Evolutionary conservation across 2,329 filamentous ascomycete species (phyloP), one percentile per base, ranked within the genome.

Genomic region (Fusarium compactum): DNA sequence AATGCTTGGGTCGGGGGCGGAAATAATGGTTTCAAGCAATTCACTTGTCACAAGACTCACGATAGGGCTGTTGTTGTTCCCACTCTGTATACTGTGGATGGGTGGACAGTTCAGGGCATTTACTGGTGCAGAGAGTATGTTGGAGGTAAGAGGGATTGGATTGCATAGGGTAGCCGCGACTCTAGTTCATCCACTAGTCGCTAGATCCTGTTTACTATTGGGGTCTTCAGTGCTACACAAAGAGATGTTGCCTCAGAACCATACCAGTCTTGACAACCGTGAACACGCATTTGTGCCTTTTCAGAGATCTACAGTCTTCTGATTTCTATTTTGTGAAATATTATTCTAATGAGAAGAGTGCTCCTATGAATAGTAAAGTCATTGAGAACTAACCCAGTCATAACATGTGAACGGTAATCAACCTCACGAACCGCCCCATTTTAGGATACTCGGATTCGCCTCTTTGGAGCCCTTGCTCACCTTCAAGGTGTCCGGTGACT

Each of bases 361-460:
- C 24, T 24, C 24, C n/a, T n/a, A 24, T 24, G 24, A 24, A 24
- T 6, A 24, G 24, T 24, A 24, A 24, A 24, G 24, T 24, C 24
- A 24, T 24, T 25, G 25, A 27, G 10, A 27, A 10, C 3, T 4
- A 27, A 27, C 11, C 15, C 7, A 15, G 4, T 3, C 1, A 32
- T 32, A 32, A 12, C 10, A 12, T 29, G 27, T 12, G 11, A 12
- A 29, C 11, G 11, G 0, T 30, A 0, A 12, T 30, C 3, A 6
- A 14, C 14, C 29, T 30, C 29, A 15, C 6, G 12, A 4, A 15
- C 14, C 14, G 18, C 3, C 16, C 16, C 15, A 18, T 7, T 1
- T 1, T 2, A 4, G 5, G 0, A 16, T 24, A 15, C 20, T 18
- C 1, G n/a, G 1, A 8, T 11, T 5, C 16, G 6, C 24, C 12